Conservation (phyloP, 495 filamentous ascomycete genomes). For the Trichoderma reesei region DNA sequence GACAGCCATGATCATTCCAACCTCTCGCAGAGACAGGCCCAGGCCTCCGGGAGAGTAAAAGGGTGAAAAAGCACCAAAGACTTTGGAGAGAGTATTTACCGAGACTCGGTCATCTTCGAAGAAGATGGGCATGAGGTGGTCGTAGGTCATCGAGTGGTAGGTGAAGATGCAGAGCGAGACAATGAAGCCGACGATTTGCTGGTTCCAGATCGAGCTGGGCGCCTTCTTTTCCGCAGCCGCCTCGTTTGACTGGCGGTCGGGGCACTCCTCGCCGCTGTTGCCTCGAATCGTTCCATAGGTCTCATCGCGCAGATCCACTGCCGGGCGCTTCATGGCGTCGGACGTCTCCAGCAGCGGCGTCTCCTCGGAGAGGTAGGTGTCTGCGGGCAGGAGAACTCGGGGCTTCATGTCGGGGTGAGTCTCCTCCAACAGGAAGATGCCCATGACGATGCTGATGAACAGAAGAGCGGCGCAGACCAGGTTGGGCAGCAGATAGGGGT, state of each 20-base stretch:
- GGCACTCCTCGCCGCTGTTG: conserved; percentile 2
- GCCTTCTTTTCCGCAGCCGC: conserved; percentile 40
- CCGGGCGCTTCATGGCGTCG: conserved; percentile 56
- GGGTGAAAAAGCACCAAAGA: conserved; percentile 12
- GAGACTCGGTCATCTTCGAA: conserved; percentile 54
- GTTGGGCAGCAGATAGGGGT: conserved; percentile 78
- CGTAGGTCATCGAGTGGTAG: conserved; percentile 82
- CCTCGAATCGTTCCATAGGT: conserved; percentile 63
- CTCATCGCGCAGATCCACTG: conserved; percentile 60
- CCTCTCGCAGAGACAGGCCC: conserved; percentile 59
- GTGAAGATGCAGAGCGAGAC: conserved; percentile 71
- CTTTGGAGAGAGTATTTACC: conserved; percentile 15
- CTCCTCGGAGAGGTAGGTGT: conserved; percentile 47
- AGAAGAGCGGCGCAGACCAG: conserved; percentile 65
- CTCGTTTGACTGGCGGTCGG: background rate
- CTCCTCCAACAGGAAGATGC: conserved; percentile 66
- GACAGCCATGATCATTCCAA: conserved; percentile 69
- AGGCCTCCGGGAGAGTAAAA: conserved; percentile 64
- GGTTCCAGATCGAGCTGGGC: conserved; percentile 45
- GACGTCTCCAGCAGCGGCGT: conserved; percentile 64
- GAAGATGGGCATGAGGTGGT: conserved; percentile 77
- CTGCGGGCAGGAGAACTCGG: conserved; percentile 41
- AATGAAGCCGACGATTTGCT: conserved; percentile 58
- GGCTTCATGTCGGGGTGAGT: conserved; percentile 73
- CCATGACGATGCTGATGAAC: conserved; percentile 59